These are phyloP conservation scores for Penicillium sp. DNA, from an alignment of 2,329 filamentous ascomycete species.

Conservation along the genomic window DNA sequence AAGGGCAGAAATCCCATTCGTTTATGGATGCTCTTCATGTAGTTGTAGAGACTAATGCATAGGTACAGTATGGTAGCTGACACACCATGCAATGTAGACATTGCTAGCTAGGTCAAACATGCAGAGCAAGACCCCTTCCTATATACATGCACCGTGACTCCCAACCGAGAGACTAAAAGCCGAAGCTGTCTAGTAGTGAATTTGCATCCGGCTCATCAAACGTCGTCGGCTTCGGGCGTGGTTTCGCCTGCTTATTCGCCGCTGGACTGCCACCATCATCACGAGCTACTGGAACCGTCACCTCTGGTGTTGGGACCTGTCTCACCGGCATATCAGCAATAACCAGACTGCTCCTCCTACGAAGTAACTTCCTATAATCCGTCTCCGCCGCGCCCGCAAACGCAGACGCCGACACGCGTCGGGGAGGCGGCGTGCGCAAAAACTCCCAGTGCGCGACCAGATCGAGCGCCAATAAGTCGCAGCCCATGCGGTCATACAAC, in stretches of 20 bases:
- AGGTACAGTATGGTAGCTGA: no score
- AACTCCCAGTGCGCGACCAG: slow-evolving; percentile 59
- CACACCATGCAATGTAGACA: no score
- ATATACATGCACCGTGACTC: no score
- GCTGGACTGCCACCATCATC: slow-evolving; percentile 21
- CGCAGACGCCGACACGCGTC: slow-evolving; percentile 15
- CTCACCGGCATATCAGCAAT: slow-evolving; percentile 61
- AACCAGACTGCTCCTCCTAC: slow-evolving; percentile 70
- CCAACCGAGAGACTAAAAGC: slow-evolving; percentile 56
- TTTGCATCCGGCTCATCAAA: slow-evolving; percentile 92
- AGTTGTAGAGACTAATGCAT: no score
- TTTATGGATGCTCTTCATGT: background rate
- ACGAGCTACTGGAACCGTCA: background rate
- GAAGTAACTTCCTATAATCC: slow-evolving; percentile 65
- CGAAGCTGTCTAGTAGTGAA: slow-evolving; percentile 87
- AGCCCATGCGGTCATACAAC: slow-evolving; percentile 87
- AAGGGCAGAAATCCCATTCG: background rate
- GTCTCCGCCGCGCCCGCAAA: slow-evolving; percentile 31
- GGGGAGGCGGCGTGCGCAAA: slow-evolving; percentile 22
- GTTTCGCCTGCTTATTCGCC: slow-evolving; percentile 14
- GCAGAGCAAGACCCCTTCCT: no score
- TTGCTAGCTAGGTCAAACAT: no score
- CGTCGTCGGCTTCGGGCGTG: slow-evolving; percentile 60
- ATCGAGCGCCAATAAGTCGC: slow-evolving; percentile 82
- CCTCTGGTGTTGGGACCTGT: background rate